Base-by-base conservation (phyloP, 192 early-diverging fungal species). In the Physocladia obscura region DNA sequence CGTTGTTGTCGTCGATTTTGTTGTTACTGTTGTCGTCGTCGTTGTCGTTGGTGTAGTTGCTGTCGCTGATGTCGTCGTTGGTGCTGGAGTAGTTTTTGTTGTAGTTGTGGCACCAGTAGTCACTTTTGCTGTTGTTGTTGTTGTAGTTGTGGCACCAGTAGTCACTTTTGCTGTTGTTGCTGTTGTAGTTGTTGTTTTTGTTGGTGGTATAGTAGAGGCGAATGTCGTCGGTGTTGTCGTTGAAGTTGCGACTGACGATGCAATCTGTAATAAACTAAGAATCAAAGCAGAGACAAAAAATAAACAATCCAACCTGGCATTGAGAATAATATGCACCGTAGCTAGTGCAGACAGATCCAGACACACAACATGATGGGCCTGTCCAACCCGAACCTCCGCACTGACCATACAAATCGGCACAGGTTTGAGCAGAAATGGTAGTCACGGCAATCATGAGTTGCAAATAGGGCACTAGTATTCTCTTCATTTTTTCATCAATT, bases 301-400 rank as follows among this genome's bases (percentile, higher is more conserved):
- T n/a, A n/a, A n/a, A n/a, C n/a, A n/a, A n/a, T n/a, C 67, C 31
- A 67, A 32, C 36, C 35, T 40, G 37, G 39, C 70, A 72, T 74
- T 72, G 70, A 2, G 70, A 72, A 44, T 72, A 72, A 38, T 75
- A 72, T 31, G 30, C 51, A 22, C 67, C 63, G 27, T 69, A 30
- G n/a, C n/a, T 21, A 4, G 36, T 48, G 67, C 67, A 75, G 1
- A 31, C 21, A 49, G 54, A 24, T 21, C 21, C 49, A 19, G 70
- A n/a, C 11, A n/a, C 40, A 39, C 74, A 76, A 37, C 74, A 76
- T 17, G 74, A 77, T 26, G 75, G 76, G 15, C 74, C 74, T 19
- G 40, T 71, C 30, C 49, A 76, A 26, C 44, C 61, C 24, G 68
- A n/a, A 13, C 74, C 74, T 21, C 74, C 74, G 67, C 74, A 77